Conservation (phyloP, 805 yeast genomes). For the Nematodospora valgi region DNA sequence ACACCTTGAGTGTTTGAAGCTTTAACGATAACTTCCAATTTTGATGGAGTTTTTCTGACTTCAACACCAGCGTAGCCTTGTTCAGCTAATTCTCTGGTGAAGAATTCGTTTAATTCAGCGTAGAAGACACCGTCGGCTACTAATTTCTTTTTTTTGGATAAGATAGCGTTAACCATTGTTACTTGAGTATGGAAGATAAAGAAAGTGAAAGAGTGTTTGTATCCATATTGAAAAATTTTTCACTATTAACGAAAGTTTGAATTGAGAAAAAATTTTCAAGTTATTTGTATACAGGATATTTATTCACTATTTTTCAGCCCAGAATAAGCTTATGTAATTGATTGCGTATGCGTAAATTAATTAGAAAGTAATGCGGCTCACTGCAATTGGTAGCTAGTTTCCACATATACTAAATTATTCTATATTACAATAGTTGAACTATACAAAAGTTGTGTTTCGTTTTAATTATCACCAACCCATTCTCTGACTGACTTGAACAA, state of each 20-base stretch:
- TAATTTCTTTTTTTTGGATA: slow-evolving; percentile 96
- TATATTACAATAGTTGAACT: too few relatives aligned
- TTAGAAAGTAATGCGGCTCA: too few relatives aligned
- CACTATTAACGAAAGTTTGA: background rate
- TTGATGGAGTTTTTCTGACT: slow-evolving; percentile 97
- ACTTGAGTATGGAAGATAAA: background rate
- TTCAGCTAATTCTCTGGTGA: slow-evolving; percentile 99
- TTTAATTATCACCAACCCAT: slow-evolving; percentile 83
- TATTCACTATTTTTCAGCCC: background rate
- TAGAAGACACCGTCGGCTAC: slow-evolving; percentile 99
- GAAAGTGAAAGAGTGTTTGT: slow-evolving; percentile 4
- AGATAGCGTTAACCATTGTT: slow-evolving; percentile 44
- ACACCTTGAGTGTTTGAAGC: slow-evolving; percentile 99
- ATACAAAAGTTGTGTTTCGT: too few relatives aligned
- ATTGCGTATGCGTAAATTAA: too few relatives aligned
- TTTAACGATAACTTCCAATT: slow-evolving; percentile 97
- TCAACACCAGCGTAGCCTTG: slow-evolving; percentile 99
- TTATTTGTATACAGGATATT: background rate
- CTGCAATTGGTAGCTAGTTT: too few relatives aligned
- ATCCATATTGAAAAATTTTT: slow-evolving; percentile 3
- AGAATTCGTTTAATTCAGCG: slow-evolving; percentile 99
- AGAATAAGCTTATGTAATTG: too few relatives aligned
- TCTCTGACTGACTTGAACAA: slow-evolving; percentile 88
- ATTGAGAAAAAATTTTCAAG: background rate
- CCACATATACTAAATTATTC: too few relatives aligned